Conservation (phyloP, 2,329 filamentous ascomycete species). For the Stagonosporopsis chrysanthemi region DNA sequence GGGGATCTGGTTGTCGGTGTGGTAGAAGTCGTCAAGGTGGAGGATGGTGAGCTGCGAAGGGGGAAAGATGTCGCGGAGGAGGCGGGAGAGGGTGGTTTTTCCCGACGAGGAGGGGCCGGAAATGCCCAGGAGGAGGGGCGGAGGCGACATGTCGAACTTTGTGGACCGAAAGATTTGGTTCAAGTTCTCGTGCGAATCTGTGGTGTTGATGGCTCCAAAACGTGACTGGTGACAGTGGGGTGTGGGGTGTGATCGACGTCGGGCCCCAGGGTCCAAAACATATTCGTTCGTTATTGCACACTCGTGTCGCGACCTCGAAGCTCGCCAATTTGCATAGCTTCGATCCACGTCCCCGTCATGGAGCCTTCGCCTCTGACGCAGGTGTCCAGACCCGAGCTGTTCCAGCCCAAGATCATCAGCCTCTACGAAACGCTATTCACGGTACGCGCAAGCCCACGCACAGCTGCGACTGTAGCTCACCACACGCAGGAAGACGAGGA, state of each 20-base stretch:
- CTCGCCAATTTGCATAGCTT: neutral
- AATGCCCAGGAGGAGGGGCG: constrained; percentile 73
- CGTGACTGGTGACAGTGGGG: constrained; percentile 16
- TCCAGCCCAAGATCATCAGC: constrained; percentile 92
- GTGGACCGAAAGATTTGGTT: neutral
- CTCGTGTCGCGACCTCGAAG: constrained; percentile 13
- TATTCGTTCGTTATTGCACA: constrained; percentile 7
- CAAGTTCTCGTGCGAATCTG: neutral
- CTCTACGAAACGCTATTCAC: constrained; percentile 85
- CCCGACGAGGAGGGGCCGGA: constrained; percentile 92
- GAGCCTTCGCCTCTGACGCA: constrained; percentile 93
- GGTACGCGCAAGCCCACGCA: constrained; percentile 47
- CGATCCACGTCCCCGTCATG: constrained; percentile 58
- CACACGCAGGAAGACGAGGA: constrained; percentile 59
- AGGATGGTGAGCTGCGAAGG: constrained; percentile 71
- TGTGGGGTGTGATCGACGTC: constrained; percentile 17
- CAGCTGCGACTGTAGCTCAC: constrained; percentile 25
- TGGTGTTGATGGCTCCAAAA: neutral
- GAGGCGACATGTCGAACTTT: constrained; percentile 24
- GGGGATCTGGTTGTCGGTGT: constrained; percentile 73
- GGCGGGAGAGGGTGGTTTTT: constrained; percentile 89
- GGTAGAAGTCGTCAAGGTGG: constrained; percentile 97
- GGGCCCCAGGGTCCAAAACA: constrained; percentile 19
- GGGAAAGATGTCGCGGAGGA: constrained; percentile 83
- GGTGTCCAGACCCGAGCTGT: constrained; percentile 86